Evolutionary conservation across 2,329 filamentous ascomycete species (phyloP), one percentile per base, ranked within the genome.

Genomic region (Helminthosporium solani): DNA sequence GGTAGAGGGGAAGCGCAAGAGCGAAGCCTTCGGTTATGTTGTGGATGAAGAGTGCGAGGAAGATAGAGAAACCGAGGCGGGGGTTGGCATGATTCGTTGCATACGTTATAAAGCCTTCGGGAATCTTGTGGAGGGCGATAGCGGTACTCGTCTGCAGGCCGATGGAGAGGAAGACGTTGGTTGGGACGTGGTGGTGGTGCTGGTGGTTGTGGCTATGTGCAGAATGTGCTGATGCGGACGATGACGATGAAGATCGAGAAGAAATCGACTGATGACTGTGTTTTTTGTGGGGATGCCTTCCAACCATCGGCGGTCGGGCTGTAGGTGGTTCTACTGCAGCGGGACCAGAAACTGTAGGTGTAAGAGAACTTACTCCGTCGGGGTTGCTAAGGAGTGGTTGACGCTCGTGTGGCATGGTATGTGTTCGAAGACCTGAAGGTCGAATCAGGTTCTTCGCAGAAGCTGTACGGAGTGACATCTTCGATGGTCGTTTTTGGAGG

Each of bases 11-110:
- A 0, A 99, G 75, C 0, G 90, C 90, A 80, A 99, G 87, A 51
- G 91, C 89, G 66, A 97, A 97, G 1, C 94, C 94, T 73, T 99
- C 94, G 21, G 90, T 91, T 62, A 99, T 95, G 73, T 97, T 99
- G 78, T 99, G 94, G 48, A 99, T 92, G 66, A 96, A 96, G 7
- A 99, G 80, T 0, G 94, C 92, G 70, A 97, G 82, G 73, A 99
- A 99, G 44, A 99, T 90, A 42, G 88, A 87, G 70, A 96, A 84
- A 16, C 94, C 94, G 0, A 99, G 82, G 0, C 81, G 78, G 0
- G 94, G 91, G 67, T 91, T 97, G 11, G 90, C 92, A 66, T 99
- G 94, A 70, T 97, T 99, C 8, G 94, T 96, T 8, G 94, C 92
- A 67, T 95, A 99, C 1, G 92, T 97, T 58, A 99, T 86, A 70